Conservation (phyloP, 139 green algal species). For the Closterium sp. region DNA sequence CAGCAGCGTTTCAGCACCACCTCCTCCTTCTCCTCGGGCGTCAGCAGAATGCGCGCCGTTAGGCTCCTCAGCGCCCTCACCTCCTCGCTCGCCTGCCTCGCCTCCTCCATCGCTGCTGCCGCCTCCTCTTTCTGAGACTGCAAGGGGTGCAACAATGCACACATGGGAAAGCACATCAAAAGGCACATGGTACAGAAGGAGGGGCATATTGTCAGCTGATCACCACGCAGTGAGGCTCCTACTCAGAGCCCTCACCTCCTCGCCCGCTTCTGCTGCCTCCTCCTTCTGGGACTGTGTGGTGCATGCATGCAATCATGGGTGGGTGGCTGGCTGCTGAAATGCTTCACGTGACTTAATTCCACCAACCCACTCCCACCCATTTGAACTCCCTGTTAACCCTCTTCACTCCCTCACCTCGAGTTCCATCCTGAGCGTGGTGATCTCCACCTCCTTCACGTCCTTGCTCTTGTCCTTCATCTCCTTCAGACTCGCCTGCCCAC, state of each 20-base stretch:
- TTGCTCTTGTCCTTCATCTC: conserved; percentile 30
- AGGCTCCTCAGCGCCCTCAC: not conserved
- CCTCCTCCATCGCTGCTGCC: conserved; percentile 10
- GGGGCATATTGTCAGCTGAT: too few species aligned
- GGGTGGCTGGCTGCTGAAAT: too few species aligned
- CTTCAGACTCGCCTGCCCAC: conserved; percentile 29
- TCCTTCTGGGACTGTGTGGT: conserved; percentile 15
- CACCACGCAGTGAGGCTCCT: not conserved
- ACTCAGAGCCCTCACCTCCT: conserved; percentile 27
- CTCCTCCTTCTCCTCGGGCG: conserved; percentile 40
- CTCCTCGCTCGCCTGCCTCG: conserved; percentile 17
- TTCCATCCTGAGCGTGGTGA: conserved; percentile 31
- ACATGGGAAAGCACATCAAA: not conserved
- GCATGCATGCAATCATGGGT: not conserved
- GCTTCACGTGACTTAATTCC: too few species aligned
- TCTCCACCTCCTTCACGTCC: conserved; percentile 43
- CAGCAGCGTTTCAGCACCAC: conserved; percentile 45
- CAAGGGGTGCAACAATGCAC: not conserved
- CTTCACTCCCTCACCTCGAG: conserved; percentile 23
- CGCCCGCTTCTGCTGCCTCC: conserved; percentile 18
- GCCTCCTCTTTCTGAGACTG: conserved; percentile 40
- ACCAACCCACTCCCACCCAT: not conserved
- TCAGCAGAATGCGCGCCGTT: conserved; percentile 16
- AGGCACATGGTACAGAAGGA: too few species aligned
- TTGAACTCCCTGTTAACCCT: not conserved